These are phyloP conservation scores for Elongisporangium undulatum DNA, from an alignment of 352 stramenopile species.

Conservation along the genomic window DNA sequence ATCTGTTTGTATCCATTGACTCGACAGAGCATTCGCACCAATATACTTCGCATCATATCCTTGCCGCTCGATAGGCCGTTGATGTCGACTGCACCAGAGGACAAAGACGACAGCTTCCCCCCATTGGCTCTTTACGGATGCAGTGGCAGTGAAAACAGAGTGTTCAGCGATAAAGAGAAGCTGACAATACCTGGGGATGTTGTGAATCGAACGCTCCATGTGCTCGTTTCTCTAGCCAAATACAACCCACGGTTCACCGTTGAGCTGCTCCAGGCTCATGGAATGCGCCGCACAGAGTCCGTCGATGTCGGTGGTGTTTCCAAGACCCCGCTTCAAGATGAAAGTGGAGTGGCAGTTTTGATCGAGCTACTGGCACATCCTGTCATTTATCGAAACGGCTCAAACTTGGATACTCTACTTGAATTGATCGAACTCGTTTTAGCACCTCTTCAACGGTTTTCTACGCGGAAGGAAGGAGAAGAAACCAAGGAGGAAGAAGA, in stretches of 20 bases:
- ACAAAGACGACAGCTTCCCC: conserved; percentile 51
- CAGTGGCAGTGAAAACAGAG: conserved; percentile 14
- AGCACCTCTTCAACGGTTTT: conserved; percentile 79
- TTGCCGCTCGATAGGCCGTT: conserved; percentile 40
- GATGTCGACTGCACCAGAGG: conserved; percentile 14
- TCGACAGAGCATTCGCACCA: conserved; percentile 47
- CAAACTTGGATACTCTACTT: conserved; percentile 91
- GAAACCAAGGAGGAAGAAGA: conserved; percentile 44
- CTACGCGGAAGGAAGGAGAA: conserved; percentile 17
- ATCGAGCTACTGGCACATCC: conserved; percentile 88
- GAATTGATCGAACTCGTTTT: conserved; percentile 90
- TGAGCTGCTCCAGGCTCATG: conserved; percentile 75
- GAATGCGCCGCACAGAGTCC: conserved; percentile 31
- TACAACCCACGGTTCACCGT: conserved; percentile 89
- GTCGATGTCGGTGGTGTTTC: neutral
- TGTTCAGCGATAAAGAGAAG: conserved; percentile 2
- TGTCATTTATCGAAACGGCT: conserved; percentile 84
- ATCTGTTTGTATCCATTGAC: conserved; percentile 79
- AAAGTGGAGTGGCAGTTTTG: conserved; percentile 60
- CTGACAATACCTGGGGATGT: conserved; percentile 80
- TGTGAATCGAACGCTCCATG: conserved; percentile 83
- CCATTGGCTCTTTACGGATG: conserved; percentile 53
- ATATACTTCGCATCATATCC: conserved; percentile 61
- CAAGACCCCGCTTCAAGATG: neutral
- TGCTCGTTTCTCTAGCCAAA: conserved; percentile 87